Evolutionary conservation across 257 asterid genomes (phyloP), one percentile per base, ranked within the genome.

Genomic region (Cruciata laevipes): DNA sequence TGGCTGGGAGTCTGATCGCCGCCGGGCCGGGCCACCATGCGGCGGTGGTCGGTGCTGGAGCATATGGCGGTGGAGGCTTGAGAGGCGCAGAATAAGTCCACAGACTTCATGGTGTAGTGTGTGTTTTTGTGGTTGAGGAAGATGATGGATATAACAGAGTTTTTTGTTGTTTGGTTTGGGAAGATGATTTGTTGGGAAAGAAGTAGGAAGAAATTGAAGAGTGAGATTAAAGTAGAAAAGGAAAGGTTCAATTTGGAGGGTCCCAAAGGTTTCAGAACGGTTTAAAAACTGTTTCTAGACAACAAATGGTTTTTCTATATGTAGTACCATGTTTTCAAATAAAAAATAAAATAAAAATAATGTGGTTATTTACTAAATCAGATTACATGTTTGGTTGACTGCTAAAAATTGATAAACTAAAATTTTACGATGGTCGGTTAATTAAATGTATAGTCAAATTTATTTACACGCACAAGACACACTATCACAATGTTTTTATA

Each of bases 61-160:
- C 96, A 89, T 75, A 91, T 86, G 35, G 98, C 98, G 11, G 97
- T 91, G 31, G 98, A 86, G 23, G 95, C 88, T 0, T 90, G 96
- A 0, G 97, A 89, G 69, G 96, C 86, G 51, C 98, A 91, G 47
- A 91, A 89, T 0, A 91, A 51, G 12, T 89, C 96, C 16, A 84
- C 72, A 68, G 95, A 66, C 79, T 89, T 91, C 95, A 91, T 89
- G 67, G 23, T 20, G 12, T 17, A 12, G 79, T 70, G 78, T 68
- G 78, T 67, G 69, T 57, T 80, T 76, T 63, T 10, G 57, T 67
- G 57, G 33, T 2, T 4, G 51, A 42, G 14, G 51, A 40, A 12
- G 17, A 42, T 38, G 66, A 71, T 82, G 30, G 51, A 42, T 42
- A 42, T 42, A 42, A 42, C 11, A 69, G 69, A 73, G 44, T 69